phyloP scores from a whole-genome alignment of 2,329 filamentous ascomycete genomes.

The Claviceps capensis region DNA sequence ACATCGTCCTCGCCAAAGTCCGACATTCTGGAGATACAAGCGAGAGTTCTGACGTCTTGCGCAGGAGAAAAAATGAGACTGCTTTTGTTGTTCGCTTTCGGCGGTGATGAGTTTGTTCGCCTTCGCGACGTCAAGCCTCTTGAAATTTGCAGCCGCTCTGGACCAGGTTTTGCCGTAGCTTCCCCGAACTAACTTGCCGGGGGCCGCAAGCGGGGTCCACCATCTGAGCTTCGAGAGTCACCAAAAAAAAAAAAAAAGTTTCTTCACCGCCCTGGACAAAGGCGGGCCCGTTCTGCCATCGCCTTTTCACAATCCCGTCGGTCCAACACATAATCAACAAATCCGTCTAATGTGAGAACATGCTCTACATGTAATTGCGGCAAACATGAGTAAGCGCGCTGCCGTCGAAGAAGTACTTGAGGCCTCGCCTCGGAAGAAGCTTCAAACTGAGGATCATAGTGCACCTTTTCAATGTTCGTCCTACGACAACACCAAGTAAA shows the following conservation, averaged over 20 bases:
- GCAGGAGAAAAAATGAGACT: not conserved
- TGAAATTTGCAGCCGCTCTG: conserved; percentile 16
- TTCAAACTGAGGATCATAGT: conserved; percentile 8
- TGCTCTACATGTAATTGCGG: not conserved
- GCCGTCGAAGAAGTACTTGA: conserved; percentile 13
- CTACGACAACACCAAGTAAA: not conserved
- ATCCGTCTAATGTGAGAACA: not conserved
- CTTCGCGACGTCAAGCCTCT: conserved; percentile 8
- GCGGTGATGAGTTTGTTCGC: not conserved
- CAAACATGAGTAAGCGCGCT: conserved; percentile 20
- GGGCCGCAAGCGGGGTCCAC: not conserved
- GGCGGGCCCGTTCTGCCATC: conserved; percentile 18
- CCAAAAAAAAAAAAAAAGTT: conserved; percentile 16
- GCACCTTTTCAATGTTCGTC: conserved; percentile 13
- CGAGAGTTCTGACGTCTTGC: not conserved
- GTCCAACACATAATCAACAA: not conserved
- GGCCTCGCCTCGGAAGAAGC: conserved; percentile 16
- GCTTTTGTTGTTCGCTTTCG: not conserved
- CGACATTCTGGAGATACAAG: conserved; percentile 40
- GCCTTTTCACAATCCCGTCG: not conserved
- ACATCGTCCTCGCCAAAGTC: conserved; percentile 57
- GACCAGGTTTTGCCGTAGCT: conserved; percentile 17
- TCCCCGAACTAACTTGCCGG: conserved; percentile 10
- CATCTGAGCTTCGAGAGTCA: conserved; percentile 5
- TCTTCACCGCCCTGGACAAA: conserved; percentile 20